phyloP scores from a whole-genome alignment of 768 basidiomycete genomes.

The Tulasnella sp. region DNA sequence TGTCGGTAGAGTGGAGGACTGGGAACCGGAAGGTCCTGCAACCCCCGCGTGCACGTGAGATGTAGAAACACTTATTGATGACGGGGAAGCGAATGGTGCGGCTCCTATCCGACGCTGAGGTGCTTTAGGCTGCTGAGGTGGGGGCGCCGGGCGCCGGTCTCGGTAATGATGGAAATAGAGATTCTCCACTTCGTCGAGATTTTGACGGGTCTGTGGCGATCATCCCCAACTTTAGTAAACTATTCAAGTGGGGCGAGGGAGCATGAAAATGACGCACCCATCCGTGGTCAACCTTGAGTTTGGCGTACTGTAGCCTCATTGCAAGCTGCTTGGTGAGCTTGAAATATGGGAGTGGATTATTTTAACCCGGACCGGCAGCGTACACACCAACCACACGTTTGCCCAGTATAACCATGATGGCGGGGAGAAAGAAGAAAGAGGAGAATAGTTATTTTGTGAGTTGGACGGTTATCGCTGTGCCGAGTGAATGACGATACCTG shows the following conservation, averaged over 20 bases:
- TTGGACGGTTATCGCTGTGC: background rate
- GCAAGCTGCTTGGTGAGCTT: slow-evolving; percentile 66
- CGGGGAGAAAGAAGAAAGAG: background rate
- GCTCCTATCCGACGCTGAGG: background rate
- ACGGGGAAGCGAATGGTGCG: background rate
- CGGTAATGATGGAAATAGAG: slow-evolving; percentile 71
- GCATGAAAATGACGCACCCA: slow-evolving; percentile 47
- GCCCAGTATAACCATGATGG: background rate
- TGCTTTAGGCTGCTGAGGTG: background rate
- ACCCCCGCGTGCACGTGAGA: background rate
- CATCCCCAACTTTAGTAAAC: slow-evolving; percentile 7
- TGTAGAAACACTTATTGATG: background rate
- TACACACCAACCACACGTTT: background rate
- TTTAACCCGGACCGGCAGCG: background rate
- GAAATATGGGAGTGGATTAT: background rate
- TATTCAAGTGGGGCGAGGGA: background rate
- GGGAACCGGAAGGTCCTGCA: background rate
- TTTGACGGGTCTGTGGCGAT: slow-evolving; percentile 36
- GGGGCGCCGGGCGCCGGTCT: background rate
- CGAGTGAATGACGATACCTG: background rate
- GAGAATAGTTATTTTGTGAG: background rate
- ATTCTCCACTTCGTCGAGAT: slow-evolving; percentile 73
- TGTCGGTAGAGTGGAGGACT: background rate
- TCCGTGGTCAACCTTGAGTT: slow-evolving; percentile 71
- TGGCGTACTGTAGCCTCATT: slow-evolving; percentile 66